Evolutionary conservation across 768 basidiomycete species (phyloP).

Genomic region (Tricholoma flavovirens): DNA sequence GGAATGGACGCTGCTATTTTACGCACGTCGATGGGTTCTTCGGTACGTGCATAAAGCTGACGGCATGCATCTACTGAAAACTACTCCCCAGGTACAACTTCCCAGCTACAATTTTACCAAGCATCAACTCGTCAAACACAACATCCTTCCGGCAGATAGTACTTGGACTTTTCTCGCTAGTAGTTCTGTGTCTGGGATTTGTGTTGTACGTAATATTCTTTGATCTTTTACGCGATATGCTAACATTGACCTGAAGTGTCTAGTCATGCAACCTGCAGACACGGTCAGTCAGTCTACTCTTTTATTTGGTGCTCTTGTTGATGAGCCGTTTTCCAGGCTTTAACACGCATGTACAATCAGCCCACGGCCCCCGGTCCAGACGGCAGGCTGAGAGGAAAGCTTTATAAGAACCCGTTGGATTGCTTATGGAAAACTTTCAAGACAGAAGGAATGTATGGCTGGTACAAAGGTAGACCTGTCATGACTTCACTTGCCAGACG

Average conservation of each 20-base stretch:
- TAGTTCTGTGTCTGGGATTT: slow-evolving; percentile 84
- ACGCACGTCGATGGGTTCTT: slow-evolving; percentile 92
- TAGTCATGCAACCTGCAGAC: slow-evolving; percentile 94
- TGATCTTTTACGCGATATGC: neutral
- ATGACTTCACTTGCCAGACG: neutral
- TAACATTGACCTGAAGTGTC: slow-evolving; percentile 41
- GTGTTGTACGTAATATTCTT: slow-evolving; percentile 61
- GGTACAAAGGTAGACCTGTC: slow-evolving; percentile 76
- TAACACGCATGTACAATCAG: slow-evolving; percentile 97
- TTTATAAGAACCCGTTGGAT: slow-evolving; percentile 91
- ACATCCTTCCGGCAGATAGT: slow-evolving; percentile 69
- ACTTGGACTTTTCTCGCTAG: slow-evolving; percentile 85
- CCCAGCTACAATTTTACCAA: slow-evolving; percentile 96
- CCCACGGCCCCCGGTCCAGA: slow-evolving; percentile 67
- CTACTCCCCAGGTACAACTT: slow-evolving; percentile 68
- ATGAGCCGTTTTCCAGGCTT: slow-evolving; percentile 41
- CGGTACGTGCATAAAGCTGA: slow-evolving; percentile 35
- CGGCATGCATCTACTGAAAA: neutral
- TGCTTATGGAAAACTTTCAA: slow-evolving; percentile 95
- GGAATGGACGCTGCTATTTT: slow-evolving; percentile 93
- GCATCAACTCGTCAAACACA: slow-evolving; percentile 60
- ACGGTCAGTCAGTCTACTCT: slow-evolving; percentile 42
- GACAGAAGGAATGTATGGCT: slow-evolving; percentile 85
- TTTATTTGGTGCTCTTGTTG: neutral
- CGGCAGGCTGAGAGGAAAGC: slow-evolving; percentile 64